Conservation (phyloP, 2,329 filamentous ascomycete species). For the Cordyceps javanica region DNA sequence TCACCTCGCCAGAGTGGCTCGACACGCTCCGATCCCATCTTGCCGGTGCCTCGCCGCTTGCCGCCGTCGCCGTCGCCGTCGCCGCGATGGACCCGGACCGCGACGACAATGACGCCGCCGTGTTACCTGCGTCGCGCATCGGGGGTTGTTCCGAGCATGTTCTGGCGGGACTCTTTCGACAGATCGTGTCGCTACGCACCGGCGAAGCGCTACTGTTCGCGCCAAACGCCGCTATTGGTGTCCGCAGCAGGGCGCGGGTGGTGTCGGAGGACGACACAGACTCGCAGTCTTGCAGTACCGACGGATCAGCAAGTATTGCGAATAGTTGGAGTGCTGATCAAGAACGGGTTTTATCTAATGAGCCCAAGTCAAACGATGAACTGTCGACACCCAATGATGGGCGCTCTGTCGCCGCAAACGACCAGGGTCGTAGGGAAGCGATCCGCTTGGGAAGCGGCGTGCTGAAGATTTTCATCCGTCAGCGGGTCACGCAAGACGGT, state of each 20-base stretch:
- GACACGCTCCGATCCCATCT: constrained; percentile 34
- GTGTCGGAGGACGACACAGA: not conserved
- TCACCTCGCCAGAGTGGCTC: constrained; percentile 58
- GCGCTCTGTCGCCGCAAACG: not conserved
- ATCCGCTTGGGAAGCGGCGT: constrained; percentile 31
- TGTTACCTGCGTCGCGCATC: not conserved
- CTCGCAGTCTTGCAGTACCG: not conserved
- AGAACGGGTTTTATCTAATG: not conserved
- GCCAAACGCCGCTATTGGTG: constrained; percentile 33
- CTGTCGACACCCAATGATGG: not conserved
- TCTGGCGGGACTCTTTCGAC: constrained; percentile 29
- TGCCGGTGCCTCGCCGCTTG: constrained; percentile 21
- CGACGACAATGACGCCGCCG: not conserved
- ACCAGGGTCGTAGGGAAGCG: not conserved
- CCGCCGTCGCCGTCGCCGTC: not conserved
- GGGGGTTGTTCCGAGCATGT: not conserved
- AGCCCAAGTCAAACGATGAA: not conserved
- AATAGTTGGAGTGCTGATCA: not conserved
- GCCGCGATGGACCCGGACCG: not conserved
- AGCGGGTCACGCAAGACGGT: constrained; percentile 38
- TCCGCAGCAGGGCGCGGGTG: constrained; percentile 18
- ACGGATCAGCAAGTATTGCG: not conserved
- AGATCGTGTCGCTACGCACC: constrained; percentile 36
- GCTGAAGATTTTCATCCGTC: constrained; percentile 34
- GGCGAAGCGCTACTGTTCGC: constrained; percentile 43